These are phyloP conservation scores for Microbotryum intermedium DNA, from an alignment of 1,284 basidiomycete genomes.

Conservation along the genomic window DNA sequence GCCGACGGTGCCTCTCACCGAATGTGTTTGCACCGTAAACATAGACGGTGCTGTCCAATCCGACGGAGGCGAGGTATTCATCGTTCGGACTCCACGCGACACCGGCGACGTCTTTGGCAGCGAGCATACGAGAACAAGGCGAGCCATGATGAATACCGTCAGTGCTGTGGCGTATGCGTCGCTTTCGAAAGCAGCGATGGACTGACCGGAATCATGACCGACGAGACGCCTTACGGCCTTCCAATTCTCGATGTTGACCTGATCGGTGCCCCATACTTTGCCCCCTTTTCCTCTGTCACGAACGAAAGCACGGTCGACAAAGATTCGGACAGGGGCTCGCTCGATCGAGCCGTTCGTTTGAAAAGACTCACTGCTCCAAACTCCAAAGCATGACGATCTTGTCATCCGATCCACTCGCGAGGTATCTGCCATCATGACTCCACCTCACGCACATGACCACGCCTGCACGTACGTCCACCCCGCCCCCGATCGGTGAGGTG, in stretches of 20 bases:
- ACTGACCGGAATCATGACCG: conserved; percentile 80
- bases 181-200: no score
- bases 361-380: conserved; percentile 84
- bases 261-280: conserved; percentile 82
- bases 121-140: background rate
- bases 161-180: no score
- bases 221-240: conserved; percentile 82
- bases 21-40: conserved; percentile 88
- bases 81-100: conserved; percentile 90
- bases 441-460: conserved; percentile 90
- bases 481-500: background rate
- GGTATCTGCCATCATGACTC: conserved; percentile 86
- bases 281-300: conserved; percentile 59
- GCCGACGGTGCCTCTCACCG: conserved; percentile 50
- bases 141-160: background rate
- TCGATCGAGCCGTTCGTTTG: no score
- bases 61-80: conserved; percentile 85
- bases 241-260: conserved; percentile 95
- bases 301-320: no score
- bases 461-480: conserved; percentile 46
- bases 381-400: conserved; percentile 95
- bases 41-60: conserved; percentile 80
- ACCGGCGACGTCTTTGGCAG: conserved; percentile 73
- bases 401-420: conserved; percentile 95
- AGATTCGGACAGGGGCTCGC: no score